Evolutionary conservation across 2,329 filamentous ascomycete genomes (phyloP).

Genomic region (Amylocarpus encephaloides): DNA sequence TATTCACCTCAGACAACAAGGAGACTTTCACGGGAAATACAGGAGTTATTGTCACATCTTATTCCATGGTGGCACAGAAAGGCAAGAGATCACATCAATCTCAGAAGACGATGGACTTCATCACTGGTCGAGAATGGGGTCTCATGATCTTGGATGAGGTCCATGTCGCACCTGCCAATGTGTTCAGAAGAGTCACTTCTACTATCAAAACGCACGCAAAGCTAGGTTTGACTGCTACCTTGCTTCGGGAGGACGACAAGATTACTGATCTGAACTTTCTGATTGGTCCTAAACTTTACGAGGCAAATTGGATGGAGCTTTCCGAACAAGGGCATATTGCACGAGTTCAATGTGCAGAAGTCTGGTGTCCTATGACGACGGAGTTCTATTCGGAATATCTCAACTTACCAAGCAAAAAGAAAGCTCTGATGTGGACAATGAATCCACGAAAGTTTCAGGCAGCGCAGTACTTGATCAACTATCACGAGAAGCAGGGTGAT

Average conservation of each 20-base stretch:
- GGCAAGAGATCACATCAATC: conserved; percentile 84
- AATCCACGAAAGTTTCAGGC: conserved; percentile 96
- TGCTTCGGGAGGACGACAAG: conserved; percentile 95
- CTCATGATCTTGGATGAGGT: conserved; percentile 96
- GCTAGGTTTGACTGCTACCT: conserved; percentile 84
- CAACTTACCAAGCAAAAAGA: conserved; percentile 59
- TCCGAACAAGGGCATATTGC: conserved; percentile 96
- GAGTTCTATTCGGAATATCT: conserved; percentile 97
- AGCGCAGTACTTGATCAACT: conserved; percentile 96
- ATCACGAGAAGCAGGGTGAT: conserved; percentile 88
- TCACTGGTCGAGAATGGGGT: conserved; percentile 87
- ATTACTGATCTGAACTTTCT: conserved; percentile 96
- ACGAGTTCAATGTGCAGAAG: conserved; percentile 93
- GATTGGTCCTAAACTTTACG: conserved; percentile 94
- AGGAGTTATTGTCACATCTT: conserved; percentile 94
- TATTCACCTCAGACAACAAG: conserved; percentile 94
- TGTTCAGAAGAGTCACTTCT: conserved; percentile 90
- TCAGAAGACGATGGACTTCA: conserved; percentile 95
- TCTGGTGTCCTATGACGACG: conserved; percentile 98
- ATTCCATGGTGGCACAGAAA: conserved; percentile 96
- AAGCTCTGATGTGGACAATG: conserved; percentile 81
- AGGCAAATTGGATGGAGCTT: conserved; percentile 99
- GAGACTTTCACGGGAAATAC: conserved; percentile 79
- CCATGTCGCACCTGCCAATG: conserved; percentile 93
- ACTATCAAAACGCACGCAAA: conserved; percentile 94